Evolutionary conservation across 495 filamentous ascomycete species (phyloP), one percentile per base, ranked within the genome.

Genomic region (Aspergillus bridgeri): DNA sequence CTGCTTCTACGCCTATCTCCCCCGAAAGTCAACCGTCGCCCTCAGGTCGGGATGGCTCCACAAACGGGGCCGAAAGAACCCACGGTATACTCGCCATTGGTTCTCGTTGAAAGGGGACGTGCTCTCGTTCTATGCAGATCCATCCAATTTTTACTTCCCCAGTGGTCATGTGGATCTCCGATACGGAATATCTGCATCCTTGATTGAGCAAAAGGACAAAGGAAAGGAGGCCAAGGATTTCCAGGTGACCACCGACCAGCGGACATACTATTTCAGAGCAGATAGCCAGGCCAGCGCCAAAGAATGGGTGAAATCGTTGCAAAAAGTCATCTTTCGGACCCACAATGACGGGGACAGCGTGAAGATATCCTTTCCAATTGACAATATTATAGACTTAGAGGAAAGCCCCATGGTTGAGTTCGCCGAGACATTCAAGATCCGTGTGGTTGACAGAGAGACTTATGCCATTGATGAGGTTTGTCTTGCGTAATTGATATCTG

Each of bases 341-440:
- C 91, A 93, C 71, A 98, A 98, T 65, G 95, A 96, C 51, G 92
- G 94, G 7, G 92, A 97, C 64, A 96, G 92, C 65, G 90, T 98
- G 67, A 98, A 98, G 75, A 92, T 98, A 19, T 93, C 88, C 3
- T 79, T 98, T 18, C 92, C 93, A 6, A 87, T 95, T 19, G 83
- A 87, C 47, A 96, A 93, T 63, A 81, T 98, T 17, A 88, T 98
- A 54, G 93, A 96, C 62, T 82, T 98, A 51, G 95, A 98, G 69
- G 89, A 96, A 61, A 93, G 86, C 53, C 86, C 92, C 29, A 90
- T 97, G 75, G 82, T 94, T 42, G 92, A 96, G 52, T 90, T 94
- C 72, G 91, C 92, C 20, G 90, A 97, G 54, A 98, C 94, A 0
- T 87, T 96, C 72, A 98, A 95, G 71, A 86, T 98, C 48, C 82